Evolutionary conservation across 139 green algal species (phyloP), one percentile per base, ranked within the genome.

Genomic region (Diplosphaera chodatii): DNA sequence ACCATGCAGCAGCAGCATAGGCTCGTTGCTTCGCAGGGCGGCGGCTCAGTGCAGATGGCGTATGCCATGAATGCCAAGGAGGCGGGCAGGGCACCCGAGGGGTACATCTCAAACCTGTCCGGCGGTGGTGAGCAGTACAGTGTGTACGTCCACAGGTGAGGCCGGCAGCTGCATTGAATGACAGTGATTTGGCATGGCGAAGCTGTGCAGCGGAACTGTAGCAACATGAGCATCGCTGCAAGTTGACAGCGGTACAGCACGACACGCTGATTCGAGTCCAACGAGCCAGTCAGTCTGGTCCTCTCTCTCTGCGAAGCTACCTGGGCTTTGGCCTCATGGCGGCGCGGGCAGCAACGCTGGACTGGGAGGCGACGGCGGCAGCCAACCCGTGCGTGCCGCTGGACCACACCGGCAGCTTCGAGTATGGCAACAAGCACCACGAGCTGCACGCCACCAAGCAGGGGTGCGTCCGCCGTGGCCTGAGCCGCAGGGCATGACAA

Each of bases 251-350:
- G n/a, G n/a, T n/a, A n/a, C n/a, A n/a, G n/a, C n/a, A n/a, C n/a
- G n/a, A n/a, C n/a, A n/a, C n/a, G n/a, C n/a, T n/a, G n/a, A n/a
- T n/a, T n/a, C n/a, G n/a, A n/a, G n/a, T n/a, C n/a, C n/a, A 48
- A 48, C 37, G 8, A 13, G 37, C 13, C 37, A 8, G 13, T 21
- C 8, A 48, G 8, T 48, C 37, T 48, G 37, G 10, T 21, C 16
- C 48, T 59, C 16, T 18, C 3, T 25, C 48, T 1, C 37, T 10
- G 10, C 77, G 70, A 77, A 93, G 86, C 72, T 98, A 99, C 77
- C 81, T 99, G 40, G 93, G 94, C 15, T 99, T 92, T 78, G 95
- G 95, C 20, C 81, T 99, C 37, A 99, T 98, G 95, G 95, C 95
- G 3, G 95, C 80, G 1, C 81, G 95, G 0, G 92, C 91, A 18